Percentiles rank a stretch among this genome's conserved stretches.
phyloP scores from a whole-genome alignment of 208 protist species.

The Leishmania major region DNA sequence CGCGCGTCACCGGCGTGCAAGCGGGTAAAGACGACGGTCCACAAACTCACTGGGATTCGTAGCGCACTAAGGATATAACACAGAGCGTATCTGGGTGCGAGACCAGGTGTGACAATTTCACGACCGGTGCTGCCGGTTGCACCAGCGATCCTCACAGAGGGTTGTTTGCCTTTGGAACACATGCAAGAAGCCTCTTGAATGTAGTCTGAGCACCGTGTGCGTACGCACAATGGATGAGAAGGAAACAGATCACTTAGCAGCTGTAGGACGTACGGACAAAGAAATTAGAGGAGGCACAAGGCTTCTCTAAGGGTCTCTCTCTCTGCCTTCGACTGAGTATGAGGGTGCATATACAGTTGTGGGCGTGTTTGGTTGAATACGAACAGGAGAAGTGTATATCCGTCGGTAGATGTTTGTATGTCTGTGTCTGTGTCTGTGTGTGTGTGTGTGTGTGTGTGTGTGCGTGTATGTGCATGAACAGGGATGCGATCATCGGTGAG shows the following conservation, averaged over 20 bases:
- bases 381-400: neutral
- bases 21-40: slow-evolving; percentile 46
- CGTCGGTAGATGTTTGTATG: neutral
- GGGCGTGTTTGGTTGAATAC: neutral
- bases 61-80: slow-evolving; percentile 60
- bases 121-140: slow-evolving; percentile 59
- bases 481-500: neutral
- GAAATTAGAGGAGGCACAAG: neutral
- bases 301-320: neutral
- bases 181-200: neutral
- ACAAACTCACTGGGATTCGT: slow-evolving; percentile 57
- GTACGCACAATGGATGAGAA: neutral
- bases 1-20: slow-evolving; percentile 55
- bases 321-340: neutral
- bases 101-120: slow-evolving; percentile 61
- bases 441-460: slow-evolving; percentile 6
- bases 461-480: neutral
- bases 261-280: neutral
- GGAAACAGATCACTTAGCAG: neutral
- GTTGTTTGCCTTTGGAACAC: slow-evolving; percentile 44
- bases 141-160: slow-evolving; percentile 66
- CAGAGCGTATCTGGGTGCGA: slow-evolving; percentile 63
- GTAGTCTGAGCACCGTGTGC: neutral
- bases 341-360: neutral
- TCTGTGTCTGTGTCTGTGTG: neutral